Percentiles rank a stretch among this genome's conserved stretches.
Conservation (phyloP, 805 yeast genomes). For the Candida pini region DNA sequence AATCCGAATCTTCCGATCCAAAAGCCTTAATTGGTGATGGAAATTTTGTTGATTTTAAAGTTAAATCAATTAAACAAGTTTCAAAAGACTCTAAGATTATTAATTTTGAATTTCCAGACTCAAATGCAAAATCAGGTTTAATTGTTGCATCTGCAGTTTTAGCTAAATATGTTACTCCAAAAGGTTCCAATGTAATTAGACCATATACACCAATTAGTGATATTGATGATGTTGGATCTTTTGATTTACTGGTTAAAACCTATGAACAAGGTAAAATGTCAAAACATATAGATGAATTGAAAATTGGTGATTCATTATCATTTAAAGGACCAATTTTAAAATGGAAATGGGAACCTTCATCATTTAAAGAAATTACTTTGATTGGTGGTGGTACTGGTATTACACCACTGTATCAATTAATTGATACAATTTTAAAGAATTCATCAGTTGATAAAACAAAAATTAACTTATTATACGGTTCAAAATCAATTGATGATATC, state of each 20-base stretch:
- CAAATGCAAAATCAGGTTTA: conserved; percentile 70
- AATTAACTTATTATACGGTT: conserved; percentile 78
- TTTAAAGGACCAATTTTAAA: conserved; percentile 93
- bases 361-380: conserved; percentile 70
- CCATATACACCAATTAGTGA: conserved; percentile 86
- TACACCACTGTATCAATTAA: conserved; percentile 84
- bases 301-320: conserved; percentile 73
- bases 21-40: conserved; percentile 49
- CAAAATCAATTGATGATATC: conserved; percentile 71
- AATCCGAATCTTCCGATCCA: conserved; percentile 22
- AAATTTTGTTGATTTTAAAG: conserved; percentile 59
- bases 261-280: conserved; percentile 92
- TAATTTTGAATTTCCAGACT: conserved; percentile 61
- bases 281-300: conserved; percentile 61
- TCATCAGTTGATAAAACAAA: conserved; percentile 88
- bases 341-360: conserved; percentile 87
- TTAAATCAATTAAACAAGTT: conserved; percentile 40
- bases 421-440: conserved; percentile 69
- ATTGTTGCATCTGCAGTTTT: conserved; percentile 72
- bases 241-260: conserved; percentile 77
- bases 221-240: conserved; percentile 59
- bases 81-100: conserved; percentile 64
- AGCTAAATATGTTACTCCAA: conserved; percentile 75
- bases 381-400: conserved; percentile 93
- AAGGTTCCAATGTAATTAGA: conserved; percentile 83